Evolutionary conservation across 257 asterid species (phyloP), one percentile per base, ranked within the genome.

Genomic region (Lycium ferocissimum): DNA sequence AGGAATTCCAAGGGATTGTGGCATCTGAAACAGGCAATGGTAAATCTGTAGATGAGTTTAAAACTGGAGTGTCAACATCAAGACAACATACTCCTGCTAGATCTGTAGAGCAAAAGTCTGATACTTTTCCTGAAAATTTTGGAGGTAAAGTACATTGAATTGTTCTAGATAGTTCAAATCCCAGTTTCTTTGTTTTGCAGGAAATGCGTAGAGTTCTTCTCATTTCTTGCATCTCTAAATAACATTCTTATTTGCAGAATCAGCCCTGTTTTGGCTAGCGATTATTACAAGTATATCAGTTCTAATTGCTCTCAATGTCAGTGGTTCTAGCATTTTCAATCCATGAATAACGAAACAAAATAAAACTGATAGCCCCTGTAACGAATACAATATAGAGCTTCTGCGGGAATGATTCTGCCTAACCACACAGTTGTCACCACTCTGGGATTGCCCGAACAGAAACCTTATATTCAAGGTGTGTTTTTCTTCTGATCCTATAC

Each of bases 1-100:
- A 97, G 86, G 98, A 97, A 88, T 97, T 97, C 84, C 95, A 88
- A 88, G 98, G 98, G 53, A 97, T 97, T 83, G 94, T 97, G 87
- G 84, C 97, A 13, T 94, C 98, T 22, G 99, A 97, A 75, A 85
- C 98, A 12, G 86, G 88, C 80, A 89, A 88, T 84, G 82, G 84
- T 66, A 94, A 90, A 87, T 86, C 92, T 83, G 26, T 35, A 49
- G 92, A 84, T 84, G 86, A 86, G 54, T 86, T 87, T 72, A 71
- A 85, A 80, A 86, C 51, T 73, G 58, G 63, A 61, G 83, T 54
- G 75, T 84, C 90, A 62, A 51, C 91, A 38, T 82, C 96, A 20
- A 91, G 85, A 86, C 84, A 84, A 51, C 88, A 82, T 43, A 84
- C 73, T 57, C 73, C 83, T 80, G 72, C 84, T 80, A 90, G 86